These are phyloP conservation scores for Penicillium sp. DNA, from an alignment of 2,329 filamentous ascomycete species.

Conservation along the genomic window DNA sequence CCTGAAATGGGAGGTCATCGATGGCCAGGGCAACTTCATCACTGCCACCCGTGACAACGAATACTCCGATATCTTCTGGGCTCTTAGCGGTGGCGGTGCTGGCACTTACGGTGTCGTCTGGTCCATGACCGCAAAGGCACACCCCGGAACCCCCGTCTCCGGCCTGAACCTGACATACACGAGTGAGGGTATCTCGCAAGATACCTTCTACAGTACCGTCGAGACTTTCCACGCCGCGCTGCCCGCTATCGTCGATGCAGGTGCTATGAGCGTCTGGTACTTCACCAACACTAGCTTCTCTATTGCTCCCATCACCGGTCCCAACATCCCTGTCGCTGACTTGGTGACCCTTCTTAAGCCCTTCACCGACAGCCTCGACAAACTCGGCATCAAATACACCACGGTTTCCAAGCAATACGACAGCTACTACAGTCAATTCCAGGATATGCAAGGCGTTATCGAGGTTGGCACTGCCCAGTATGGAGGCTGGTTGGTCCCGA, in stretches of 20 bases:
- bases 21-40: conserved; percentile 33
- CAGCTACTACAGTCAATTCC: conserved; percentile 36
- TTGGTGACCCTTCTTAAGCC: conserved; percentile 50
- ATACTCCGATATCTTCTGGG: conserved; percentile 25
- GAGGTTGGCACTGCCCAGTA: conserved; percentile 42
- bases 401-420: conserved; percentile 30
- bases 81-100: conserved; percentile 33
- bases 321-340: conserved; percentile 46
- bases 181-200: conserved; percentile 34
- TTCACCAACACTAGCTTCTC: conserved; percentile 53
- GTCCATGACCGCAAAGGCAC: conserved; percentile 55
- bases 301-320: conserved; percentile 51
- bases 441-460: conserved; percentile 32
- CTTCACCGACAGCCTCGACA: conserved; percentile 44
- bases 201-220: conserved; percentile 53
- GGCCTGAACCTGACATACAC: conserved; percentile 49
- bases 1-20: conserved; percentile 58
- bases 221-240: conserved; percentile 50
- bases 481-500: conserved; percentile 38
- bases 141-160: conserved; percentile 46
- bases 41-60: conserved; percentile 19
- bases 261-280: conserved; percentile 52
- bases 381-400: conserved; percentile 35
- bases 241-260: conserved; percentile 52
- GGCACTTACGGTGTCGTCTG: conserved; percentile 60